Evolutionary conservation across 805 yeast species (phyloP).

Genomic region (Ogataea nonfermentans): DNA sequence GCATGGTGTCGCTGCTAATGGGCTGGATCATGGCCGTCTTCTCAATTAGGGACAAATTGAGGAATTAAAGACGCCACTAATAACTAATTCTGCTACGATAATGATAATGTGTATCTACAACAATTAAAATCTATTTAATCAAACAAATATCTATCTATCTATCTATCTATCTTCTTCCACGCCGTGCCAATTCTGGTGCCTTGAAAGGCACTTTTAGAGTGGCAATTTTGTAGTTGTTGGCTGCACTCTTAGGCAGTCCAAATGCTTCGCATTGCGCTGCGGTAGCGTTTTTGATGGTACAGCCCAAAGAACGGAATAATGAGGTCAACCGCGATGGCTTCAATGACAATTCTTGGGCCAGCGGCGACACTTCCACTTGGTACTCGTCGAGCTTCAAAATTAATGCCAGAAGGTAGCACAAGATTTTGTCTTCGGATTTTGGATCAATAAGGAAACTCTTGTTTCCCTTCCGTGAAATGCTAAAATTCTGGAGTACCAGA

Average conservation of each 20-base stretch:
- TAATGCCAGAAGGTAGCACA: constrained; percentile 73
- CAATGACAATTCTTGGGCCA: constrained; percentile 80
- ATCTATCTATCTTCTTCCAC: constrained; percentile 25
- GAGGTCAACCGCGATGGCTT: constrained; percentile 70
- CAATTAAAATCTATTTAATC: not conserved
- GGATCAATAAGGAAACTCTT: constrained; percentile 83
- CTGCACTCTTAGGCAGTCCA: constrained; percentile 55
- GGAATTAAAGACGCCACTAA: constrained; percentile 13
- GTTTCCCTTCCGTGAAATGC: constrained; percentile 68
- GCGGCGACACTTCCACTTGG: constrained; percentile 70
- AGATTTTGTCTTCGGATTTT: constrained; percentile 77
- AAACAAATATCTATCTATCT: too few relatives aligned
- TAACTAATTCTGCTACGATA: constrained; percentile 8
- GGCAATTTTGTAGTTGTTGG: constrained; percentile 72
- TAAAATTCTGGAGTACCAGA: constrained; percentile 68
- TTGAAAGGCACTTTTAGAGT: constrained; percentile 83
- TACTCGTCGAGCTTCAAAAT: constrained; percentile 75
- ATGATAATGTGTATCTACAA: constrained; percentile 1
- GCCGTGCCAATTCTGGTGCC: constrained; percentile 79
- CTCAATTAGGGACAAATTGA: constrained; percentile 55
- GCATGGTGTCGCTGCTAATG: constrained; percentile 75
- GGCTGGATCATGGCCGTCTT: constrained; percentile 80
- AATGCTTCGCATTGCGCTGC: constrained; percentile 73
- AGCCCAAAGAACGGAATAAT: constrained; percentile 80
- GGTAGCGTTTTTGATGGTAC: constrained; percentile 68